Evolutionary conservation across 306 rosid species (phyloP).

Genomic region (Vicia villosa): DNA sequence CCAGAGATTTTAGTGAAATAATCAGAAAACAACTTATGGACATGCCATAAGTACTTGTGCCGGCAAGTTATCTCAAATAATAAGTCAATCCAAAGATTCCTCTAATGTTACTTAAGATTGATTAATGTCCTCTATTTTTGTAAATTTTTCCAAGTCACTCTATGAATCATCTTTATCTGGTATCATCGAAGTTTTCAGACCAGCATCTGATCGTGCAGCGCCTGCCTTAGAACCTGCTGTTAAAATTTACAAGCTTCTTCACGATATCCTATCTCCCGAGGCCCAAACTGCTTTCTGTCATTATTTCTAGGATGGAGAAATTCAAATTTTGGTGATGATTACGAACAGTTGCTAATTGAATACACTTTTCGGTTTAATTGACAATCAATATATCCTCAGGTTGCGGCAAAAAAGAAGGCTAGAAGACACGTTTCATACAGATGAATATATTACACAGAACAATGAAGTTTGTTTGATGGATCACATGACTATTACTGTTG

Average conservation of each 20-base stretch:
- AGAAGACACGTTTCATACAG: conserved; percentile 75
- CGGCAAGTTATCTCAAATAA: too few species aligned
- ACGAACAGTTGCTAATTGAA: conserved; percentile 28
- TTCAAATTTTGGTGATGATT: conserved; percentile 25
- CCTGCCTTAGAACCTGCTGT: too few species aligned
- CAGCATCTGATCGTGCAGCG: too few species aligned
- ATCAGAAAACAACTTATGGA: too few species aligned
- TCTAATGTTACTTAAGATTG: conserved; percentile 1
- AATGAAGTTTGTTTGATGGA: conserved; percentile 73
- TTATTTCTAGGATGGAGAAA: conserved; percentile 80
- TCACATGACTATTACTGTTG: conserved; percentile 55
- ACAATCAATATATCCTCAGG: conserved; percentile 52
- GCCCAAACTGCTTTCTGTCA: conserved; percentile 87
- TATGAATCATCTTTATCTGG: conserved; percentile 83
- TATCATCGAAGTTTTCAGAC: conserved; percentile 70
- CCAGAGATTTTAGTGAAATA: too few species aligned
- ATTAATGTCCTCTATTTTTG: background rate
- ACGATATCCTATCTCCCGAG: too few species aligned
- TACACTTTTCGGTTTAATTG: conserved; percentile 31
- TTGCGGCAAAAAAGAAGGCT: conserved; percentile 90
- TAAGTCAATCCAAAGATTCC: too few species aligned
- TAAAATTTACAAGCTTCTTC: too few species aligned
- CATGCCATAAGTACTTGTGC: too few species aligned
- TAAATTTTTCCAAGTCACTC: conserved; percentile 57
- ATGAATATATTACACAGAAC: conserved; percentile 59